These are phyloP conservation scores for Pseudozyma hubeiensis DNA, from an alignment of 1,284 basidiomycete species.

Conservation along the genomic window DNA sequence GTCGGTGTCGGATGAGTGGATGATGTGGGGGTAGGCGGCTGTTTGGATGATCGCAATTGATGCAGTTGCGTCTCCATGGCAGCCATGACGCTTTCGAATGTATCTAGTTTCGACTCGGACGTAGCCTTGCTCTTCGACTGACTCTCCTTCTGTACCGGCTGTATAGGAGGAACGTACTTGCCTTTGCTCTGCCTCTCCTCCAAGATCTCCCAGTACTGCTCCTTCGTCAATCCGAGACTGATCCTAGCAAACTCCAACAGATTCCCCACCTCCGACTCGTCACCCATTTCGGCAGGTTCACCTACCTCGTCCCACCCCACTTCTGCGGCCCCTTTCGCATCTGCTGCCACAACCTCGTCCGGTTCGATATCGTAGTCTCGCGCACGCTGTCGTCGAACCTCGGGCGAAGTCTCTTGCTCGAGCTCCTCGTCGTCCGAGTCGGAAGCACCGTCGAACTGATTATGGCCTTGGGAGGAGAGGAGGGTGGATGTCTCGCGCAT, in stretches of 20 bases:
- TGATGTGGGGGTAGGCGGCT: not conserved
- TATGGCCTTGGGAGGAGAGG: slow-evolving; percentile 31
- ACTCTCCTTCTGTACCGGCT: not conserved
- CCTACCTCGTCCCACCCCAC: slow-evolving; percentile 14
- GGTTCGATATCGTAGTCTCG: slow-evolving; percentile 35
- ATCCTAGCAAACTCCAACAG: slow-evolving; percentile 54
- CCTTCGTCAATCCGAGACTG: slow-evolving; percentile 44
- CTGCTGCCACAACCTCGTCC: slow-evolving; percentile 10
- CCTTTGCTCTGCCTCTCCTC: slow-evolving; percentile 37
- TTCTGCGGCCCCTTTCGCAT: not conserved
- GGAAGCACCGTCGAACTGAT: slow-evolving; percentile 42
- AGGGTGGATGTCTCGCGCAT: slow-evolving; percentile 34
- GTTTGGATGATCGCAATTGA: not conserved
- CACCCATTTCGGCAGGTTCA: slow-evolving; percentile 16
- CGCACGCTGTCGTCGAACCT: slow-evolving; percentile 20
- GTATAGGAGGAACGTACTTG: slow-evolving; percentile 28
- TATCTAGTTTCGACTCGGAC: slow-evolving; percentile 17
- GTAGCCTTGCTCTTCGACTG: not conserved
- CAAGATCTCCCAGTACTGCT: slow-evolving; percentile 53
- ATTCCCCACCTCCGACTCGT: slow-evolving; percentile 42
- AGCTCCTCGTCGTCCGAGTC: slow-evolving; percentile 45
- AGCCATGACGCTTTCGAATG: slow-evolving; percentile 41
- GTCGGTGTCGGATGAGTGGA: not conserved
- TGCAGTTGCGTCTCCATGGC: slow-evolving; percentile 36
- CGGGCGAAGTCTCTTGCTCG: slow-evolving; percentile 35